Conservation (phyloP, 2,329 filamentous ascomycete species). For the Penicillium decumbens region DNA sequence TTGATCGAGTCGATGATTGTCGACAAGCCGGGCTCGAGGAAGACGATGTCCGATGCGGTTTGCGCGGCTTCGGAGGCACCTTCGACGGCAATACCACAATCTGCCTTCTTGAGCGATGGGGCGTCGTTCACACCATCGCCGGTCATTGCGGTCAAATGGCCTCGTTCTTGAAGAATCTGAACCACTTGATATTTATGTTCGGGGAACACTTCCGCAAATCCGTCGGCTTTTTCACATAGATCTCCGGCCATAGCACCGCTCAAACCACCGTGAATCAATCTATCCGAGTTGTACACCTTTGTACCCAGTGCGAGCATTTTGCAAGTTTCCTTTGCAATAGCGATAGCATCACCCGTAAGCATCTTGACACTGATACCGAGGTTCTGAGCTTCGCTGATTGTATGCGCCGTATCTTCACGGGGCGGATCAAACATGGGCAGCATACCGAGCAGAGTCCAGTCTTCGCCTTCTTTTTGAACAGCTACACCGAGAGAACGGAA, state of each 20-base stretch:
- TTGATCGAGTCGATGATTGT: slow-evolving; percentile 71
- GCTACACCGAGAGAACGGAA: slow-evolving; percentile 76
- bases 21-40: slow-evolving; percentile 65
- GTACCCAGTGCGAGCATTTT: slow-evolving; percentile 74
- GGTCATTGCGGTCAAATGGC: slow-evolving; percentile 69
- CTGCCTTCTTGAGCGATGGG: slow-evolving; percentile 67
- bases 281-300: slow-evolving; percentile 76
- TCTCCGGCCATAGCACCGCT: slow-evolving; percentile 69
- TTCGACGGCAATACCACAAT: slow-evolving; percentile 70
- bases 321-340: slow-evolving; percentile 76
- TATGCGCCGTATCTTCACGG: slow-evolving; percentile 72
- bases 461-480: slow-evolving; percentile 69
- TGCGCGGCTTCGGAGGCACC: slow-evolving; percentile 68
- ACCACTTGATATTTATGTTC: slow-evolving; percentile 74
- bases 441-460: slow-evolving; percentile 69
- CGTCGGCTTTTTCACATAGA: slow-evolving; percentile 68
- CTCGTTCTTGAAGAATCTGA: slow-evolving; percentile 69
- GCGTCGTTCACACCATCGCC: slow-evolving; percentile 72
- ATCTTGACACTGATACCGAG: slow-evolving; percentile 75
- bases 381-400: slow-evolving; percentile 69
- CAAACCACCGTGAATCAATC: slow-evolving; percentile 70
- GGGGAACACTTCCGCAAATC: slow-evolving; percentile 69
- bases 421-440: slow-evolving; percentile 78
- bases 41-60: slow-evolving; percentile 69
- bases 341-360: slow-evolving; percentile 74